Conservation (phyloP, 495 filamentous ascomycete genomes). For the Bathelium albidoporum region DNA sequence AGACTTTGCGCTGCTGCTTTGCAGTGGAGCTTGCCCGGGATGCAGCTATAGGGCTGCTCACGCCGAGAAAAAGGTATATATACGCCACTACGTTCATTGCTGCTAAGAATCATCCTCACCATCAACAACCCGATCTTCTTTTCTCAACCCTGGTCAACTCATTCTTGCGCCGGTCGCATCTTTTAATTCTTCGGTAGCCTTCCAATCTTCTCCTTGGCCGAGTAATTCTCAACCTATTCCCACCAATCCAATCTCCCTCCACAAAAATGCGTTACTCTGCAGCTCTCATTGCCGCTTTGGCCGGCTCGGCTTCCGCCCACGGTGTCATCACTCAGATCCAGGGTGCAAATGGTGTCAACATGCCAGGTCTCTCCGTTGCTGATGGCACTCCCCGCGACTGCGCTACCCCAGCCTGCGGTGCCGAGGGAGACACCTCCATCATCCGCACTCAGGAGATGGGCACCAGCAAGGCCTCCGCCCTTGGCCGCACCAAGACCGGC, state of each 20-base stretch:
- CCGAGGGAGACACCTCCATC: conserved; percentile 38
- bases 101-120: conserved; percentile 2
- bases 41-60: background rate
- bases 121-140: conserved; percentile 3
- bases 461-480: conserved; percentile 36
- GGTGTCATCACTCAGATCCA: conserved; percentile 42
- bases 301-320: conserved; percentile 32
- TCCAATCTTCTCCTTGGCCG: background rate
- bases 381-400: conserved; percentile 51
- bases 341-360: conserved; percentile 44
- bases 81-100: background rate
- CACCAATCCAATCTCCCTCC: background rate
- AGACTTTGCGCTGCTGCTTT: background rate
- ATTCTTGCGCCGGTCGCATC: conserved; percentile 1
- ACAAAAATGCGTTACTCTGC: conserved; percentile 28
- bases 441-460: conserved; percentile 38
- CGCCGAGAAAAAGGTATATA: background rate
- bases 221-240: background rate
- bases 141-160: background rate
- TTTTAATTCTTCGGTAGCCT: background rate
- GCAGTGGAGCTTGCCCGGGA: background rate
- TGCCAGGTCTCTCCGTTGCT: conserved; percentile 35
- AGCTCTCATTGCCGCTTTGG: conserved; percentile 20
- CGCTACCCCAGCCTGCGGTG: conserved; percentile 39
- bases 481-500: conserved; percentile 47